Evolutionary conservation across 1,139 yeast species (phyloP).

Genomic region (Hansenula lynferdii): DNA sequence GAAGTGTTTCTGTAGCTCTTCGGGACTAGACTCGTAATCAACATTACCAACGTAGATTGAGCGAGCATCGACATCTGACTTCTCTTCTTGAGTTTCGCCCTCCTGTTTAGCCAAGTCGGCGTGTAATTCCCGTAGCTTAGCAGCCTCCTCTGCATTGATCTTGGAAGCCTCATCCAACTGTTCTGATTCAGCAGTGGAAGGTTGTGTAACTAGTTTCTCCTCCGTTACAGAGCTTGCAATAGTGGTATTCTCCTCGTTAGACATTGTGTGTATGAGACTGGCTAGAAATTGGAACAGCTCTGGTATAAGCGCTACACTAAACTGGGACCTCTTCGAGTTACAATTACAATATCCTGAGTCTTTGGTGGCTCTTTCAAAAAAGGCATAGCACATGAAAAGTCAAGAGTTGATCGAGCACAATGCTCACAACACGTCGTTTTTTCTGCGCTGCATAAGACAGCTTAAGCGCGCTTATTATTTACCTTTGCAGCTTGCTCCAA

Average conservation of each 20-base stretch:
- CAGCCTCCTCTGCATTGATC: conserved; percentile 51
- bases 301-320: too few relatives aligned
- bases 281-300: too few relatives aligned
- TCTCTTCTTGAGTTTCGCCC: conserved; percentile 39
- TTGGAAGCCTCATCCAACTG: conserved; percentile 3
- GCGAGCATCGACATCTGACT: conserved; percentile 64
- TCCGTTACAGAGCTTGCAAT: conserved; percentile 14
- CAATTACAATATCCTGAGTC: too few relatives aligned
- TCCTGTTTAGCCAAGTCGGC: conserved; percentile 41
- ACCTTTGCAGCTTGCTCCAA: too few relatives aligned
- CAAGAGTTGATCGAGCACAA: conserved; percentile 1
- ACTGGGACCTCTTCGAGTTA: too few relatives aligned
- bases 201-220: conserved; percentile 9
- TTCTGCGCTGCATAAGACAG: too few relatives aligned
- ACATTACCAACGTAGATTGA: conserved; percentile 88
- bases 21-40: conserved; percentile 74
- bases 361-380: too few relatives aligned
- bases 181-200: conserved; percentile 1
- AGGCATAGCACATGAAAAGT: too few relatives aligned
- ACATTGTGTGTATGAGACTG: neutral
- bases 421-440: neutral
- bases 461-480: too few relatives aligned
- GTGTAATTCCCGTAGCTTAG: conserved; percentile 47
- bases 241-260: conserved; percentile 1
- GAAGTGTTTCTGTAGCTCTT: conserved; percentile 77